These are phyloP conservation scores for Fusarium anguioides DNA, from an alignment of 2,329 filamentous ascomycete genomes.

Conservation along the genomic window DNA sequence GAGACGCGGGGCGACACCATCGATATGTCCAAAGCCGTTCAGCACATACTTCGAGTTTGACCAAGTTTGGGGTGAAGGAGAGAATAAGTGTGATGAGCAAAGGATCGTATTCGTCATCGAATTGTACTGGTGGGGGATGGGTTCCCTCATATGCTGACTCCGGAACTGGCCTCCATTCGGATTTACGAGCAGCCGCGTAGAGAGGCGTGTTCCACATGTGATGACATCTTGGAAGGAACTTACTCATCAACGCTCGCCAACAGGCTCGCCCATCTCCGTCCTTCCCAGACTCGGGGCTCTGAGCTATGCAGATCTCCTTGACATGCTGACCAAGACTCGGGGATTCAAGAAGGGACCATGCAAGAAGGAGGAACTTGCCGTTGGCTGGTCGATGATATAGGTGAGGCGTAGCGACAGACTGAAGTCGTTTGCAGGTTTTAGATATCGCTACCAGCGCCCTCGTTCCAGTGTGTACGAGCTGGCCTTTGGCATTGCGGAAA, in stretches of 20 bases:
- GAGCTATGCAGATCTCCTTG: not conserved
- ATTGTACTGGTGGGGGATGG: not conserved
- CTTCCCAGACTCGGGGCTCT: not conserved
- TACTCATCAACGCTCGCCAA: not conserved
- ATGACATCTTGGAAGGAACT: not conserved
- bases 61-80: not conserved
- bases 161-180: not conserved
- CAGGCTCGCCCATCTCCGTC: no score
- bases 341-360: rapidly evolving
- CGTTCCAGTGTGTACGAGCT: no score
- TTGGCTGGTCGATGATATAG: not conserved
- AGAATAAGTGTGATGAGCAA: not conserved
- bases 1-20: not conserved
- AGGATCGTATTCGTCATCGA: not conserved
- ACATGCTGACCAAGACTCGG: not conserved
- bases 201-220: not conserved
- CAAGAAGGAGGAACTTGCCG: rapidly evolving
- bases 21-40: rapidly evolving
- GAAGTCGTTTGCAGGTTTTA: not conserved
- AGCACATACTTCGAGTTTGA: not conserved
- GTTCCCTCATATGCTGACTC: not conserved
- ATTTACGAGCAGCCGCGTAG: not conserved
- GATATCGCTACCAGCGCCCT: not conserved
- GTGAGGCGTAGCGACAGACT: not conserved
- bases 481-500: rapidly evolving